Evolutionary conservation across 306 rosid genomes (phyloP).

Genomic region (Glycine latifolia): DNA sequence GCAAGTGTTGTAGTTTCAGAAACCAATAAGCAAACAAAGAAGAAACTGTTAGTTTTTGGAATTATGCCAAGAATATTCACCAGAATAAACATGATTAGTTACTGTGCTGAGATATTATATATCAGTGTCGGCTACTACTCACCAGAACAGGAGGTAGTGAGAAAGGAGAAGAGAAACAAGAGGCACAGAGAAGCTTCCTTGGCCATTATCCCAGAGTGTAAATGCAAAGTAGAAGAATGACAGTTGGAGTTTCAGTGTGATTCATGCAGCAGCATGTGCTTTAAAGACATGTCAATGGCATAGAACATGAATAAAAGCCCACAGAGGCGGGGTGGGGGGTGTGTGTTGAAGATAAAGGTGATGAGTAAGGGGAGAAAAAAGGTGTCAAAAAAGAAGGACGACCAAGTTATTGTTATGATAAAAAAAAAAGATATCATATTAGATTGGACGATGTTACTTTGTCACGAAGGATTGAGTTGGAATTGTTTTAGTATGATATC

Average conservation of each 20-base stretch:
- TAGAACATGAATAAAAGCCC: slow-evolving; percentile 50
- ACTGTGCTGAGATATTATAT: slow-evolving; percentile 11
- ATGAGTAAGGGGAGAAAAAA: slow-evolving; percentile 45
- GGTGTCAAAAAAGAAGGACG: slow-evolving; percentile 49
- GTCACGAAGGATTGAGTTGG: slow-evolving; percentile 60
- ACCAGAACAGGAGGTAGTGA: slow-evolving; percentile 69
- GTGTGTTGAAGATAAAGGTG: slow-evolving; percentile 55
- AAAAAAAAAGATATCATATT: slow-evolving; percentile 54
- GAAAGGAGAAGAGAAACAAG: slow-evolving; percentile 63
- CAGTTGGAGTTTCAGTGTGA: slow-evolving; percentile 47
- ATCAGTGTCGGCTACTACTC: slow-evolving; percentile 48
- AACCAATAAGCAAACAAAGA: slow-evolving; percentile 10
- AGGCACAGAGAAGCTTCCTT: slow-evolving; percentile 61
- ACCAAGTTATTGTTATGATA: slow-evolving; percentile 51
- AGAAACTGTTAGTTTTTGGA: neutral
- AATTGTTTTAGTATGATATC: slow-evolving; percentile 32
- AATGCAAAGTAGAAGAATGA: slow-evolving; percentile 42
- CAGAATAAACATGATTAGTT: neutral
- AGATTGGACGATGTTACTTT: slow-evolving; percentile 58
- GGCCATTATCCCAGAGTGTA: slow-evolving; percentile 63
- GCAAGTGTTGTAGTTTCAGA: slow-evolving; percentile 34
- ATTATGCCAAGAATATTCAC: slow-evolving; percentile 19
- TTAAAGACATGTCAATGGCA: slow-evolving; percentile 57
- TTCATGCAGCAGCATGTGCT: slow-evolving; percentile 50
- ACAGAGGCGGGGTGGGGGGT: slow-evolving; percentile 25